Evolutionary conservation across 1,284 basidiomycete species (phyloP).

Genomic region (Fomitopsis pinicola): DNA sequence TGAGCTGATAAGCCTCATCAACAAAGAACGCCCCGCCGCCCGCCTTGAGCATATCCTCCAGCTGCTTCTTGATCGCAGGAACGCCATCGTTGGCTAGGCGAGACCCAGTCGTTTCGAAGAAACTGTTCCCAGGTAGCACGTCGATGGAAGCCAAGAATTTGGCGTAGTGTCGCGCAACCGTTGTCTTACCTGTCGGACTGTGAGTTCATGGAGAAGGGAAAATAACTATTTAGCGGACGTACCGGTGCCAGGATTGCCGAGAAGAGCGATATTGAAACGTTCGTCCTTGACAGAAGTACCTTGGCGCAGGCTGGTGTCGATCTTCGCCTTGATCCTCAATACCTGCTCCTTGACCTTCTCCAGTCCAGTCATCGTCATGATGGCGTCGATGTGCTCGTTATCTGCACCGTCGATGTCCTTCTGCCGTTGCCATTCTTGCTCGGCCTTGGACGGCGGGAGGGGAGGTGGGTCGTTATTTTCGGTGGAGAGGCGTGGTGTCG

Average conservation of each 20-base stretch:
- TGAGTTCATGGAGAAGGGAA: neutral
- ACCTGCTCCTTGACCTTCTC: slow-evolving; percentile 29
- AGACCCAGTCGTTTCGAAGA: slow-evolving; percentile 60
- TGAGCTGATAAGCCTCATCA: slow-evolving; percentile 67
- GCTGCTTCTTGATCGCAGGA: slow-evolving; percentile 40
- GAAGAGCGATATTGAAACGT: slow-evolving; percentile 28
- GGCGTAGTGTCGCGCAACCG: slow-evolving; percentile 59
- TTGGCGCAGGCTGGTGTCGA: slow-evolving; percentile 25
- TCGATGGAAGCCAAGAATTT: slow-evolving; percentile 52
- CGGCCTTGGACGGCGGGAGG: slow-evolving; percentile 7
- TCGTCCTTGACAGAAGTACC: slow-evolving; percentile 20
- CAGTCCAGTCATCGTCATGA: slow-evolving; percentile 31
- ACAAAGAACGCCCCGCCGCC: slow-evolving; percentile 64
- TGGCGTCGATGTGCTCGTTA: slow-evolving; percentile 24
- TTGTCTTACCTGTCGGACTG: slow-evolving; percentile 55
- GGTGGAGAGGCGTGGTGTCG: neutral
- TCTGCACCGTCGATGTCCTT: slow-evolving; percentile 25
- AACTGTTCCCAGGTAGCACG: slow-evolving; percentile 48
- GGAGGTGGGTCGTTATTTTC: neutral
- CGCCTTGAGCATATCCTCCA: slow-evolving; percentile 42
- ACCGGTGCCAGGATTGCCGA: slow-evolving; percentile 35
- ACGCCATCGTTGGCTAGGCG: slow-evolving; percentile 55
- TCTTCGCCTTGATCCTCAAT: slow-evolving; percentile 26
- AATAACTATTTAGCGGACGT: neutral
- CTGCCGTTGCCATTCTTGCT: slow-evolving; percentile 25